Evolutionary conservation across 495 filamentous ascomycete species (phyloP), one percentile per base, ranked within the genome.

Genomic region (Aspergillus coremiiformis): DNA sequence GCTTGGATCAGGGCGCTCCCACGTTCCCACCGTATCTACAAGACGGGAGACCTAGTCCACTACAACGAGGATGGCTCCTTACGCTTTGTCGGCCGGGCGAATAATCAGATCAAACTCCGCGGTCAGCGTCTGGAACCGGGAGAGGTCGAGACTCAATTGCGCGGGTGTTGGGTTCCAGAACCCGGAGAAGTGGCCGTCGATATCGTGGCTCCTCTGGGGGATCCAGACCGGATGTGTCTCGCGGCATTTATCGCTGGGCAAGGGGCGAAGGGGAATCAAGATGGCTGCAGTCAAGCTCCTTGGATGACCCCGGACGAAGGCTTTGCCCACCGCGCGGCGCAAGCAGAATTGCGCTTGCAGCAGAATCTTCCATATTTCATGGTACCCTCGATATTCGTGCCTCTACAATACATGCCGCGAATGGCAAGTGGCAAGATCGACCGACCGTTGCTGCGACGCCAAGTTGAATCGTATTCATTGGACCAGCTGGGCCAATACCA

Each of bases 71-170:
- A 63, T 29, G 60, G 60, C 0, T 24, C 37, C 7, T 4, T 63
- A 1, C 4, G n/a, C 26, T 50, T 44, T 17, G 11, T 39, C 15
- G 54, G 53, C 19, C 33, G 45, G 12, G 68, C 54, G 47, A 73
- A 24, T 12, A 20, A 10, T 0, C 35, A 44, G 37, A 45, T 44
- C 1, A 54, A 54, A 19, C 2, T 54, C 21, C 57, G 62, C 0
- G 73, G 74, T 5, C 52, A 76, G 11, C 68, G 73, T 0, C 48
- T 78, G 7, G 72, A 76, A 14, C 57, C 75, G 3, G 52, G 53
- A 6, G 74, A 78, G 32, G 56, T 77, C 11, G 70, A 67, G 49
- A n/a, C 39, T 39, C 48, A 63, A 10, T 5, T 35, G 4, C 32
- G 32, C 4, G 8, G 11, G 4, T 35, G 11, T 14, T 64, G 3